These are phyloP conservation scores for Azolla pinnata DNA, from an alignment of 75 land plant species.

Conservation along the genomic window DNA sequence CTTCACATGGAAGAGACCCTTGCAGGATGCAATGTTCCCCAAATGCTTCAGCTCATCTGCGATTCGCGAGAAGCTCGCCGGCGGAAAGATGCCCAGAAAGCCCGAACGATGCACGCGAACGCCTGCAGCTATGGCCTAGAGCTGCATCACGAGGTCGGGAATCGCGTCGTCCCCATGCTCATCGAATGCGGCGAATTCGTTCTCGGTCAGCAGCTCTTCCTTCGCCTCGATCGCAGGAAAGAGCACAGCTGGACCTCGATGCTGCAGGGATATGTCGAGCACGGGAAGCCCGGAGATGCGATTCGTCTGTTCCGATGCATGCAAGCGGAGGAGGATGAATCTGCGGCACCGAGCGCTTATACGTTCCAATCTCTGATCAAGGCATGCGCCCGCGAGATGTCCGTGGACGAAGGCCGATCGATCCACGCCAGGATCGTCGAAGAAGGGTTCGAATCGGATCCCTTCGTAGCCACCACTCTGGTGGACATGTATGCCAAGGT, in stretches of 20 bases:
- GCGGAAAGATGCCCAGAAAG: not conserved
- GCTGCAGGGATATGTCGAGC: conserved; percentile 8
- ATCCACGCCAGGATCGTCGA: too few species aligned
- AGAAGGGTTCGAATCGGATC: too few species aligned
- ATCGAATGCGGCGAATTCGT: not conserved
- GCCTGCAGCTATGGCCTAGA: conserved; percentile 5
- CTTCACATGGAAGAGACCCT: too few species aligned
- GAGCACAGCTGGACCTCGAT: conserved; percentile 9
- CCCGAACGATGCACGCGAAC: not conserved
- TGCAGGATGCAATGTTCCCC: too few species aligned
- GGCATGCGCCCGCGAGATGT: conserved; percentile 5
- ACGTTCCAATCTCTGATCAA: conserved; percentile 11
- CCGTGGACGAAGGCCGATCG: too few species aligned
- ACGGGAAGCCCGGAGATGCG: conserved; percentile 10
- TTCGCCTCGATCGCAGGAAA: not conserved
- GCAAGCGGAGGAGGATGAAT: conserved; percentile 11
- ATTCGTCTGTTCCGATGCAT: conserved; percentile 4
- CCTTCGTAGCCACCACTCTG: too few species aligned
- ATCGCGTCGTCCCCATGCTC: conserved; percentile 8
- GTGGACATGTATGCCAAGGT: conserved; percentile 15
- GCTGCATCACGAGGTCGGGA: not conserved
- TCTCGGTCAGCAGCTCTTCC: conserved; percentile 4
- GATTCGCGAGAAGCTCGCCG: too few species aligned
- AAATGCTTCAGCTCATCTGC: too few species aligned
- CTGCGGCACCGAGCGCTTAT: conserved; percentile 14